A percentile compares a stretch with the other conserved stretches of the same genome.
These are phyloP conservation scores for Lasiodiplodia sp. DNA, from an alignment of 2,329 filamentous ascomycete species.

Conservation along the genomic window DNA sequence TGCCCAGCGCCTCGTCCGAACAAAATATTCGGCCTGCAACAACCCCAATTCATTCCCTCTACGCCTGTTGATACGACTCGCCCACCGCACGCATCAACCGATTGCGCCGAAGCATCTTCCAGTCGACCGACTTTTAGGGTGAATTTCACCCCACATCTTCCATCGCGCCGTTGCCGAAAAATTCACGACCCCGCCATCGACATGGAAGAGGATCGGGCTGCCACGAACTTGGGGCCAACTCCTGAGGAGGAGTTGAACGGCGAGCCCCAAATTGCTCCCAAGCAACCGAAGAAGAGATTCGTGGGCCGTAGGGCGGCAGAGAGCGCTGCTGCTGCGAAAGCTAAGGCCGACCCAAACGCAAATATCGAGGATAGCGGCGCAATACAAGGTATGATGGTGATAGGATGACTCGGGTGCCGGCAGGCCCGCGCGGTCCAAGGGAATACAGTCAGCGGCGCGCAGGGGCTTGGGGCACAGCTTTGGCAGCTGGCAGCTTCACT, in stretches of 20 bases:
- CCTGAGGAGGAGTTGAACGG: constrained; percentile 66
- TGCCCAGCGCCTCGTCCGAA: background rate
- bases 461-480: background rate
- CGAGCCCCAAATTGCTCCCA: constrained; percentile 58
- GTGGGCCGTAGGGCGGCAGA: constrained; percentile 80
- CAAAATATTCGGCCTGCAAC: constrained; percentile 5
- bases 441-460: no score
- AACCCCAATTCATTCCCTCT: background rate
- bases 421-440: background rate
- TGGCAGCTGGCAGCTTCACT: background rate
- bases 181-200: constrained; percentile 5
- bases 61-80: no score
- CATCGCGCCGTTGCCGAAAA: constrained; percentile 12
- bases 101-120: background rate
- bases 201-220: constrained; percentile 80
- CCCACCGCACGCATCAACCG: background rate
- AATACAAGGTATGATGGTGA: constrained; percentile 66
- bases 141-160: background rate
- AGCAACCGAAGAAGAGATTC: constrained; percentile 89
- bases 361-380: constrained; percentile 69
- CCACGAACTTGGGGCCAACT: constrained; percentile 74
- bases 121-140: background rate
- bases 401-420: no score
- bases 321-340: constrained; percentile 57
- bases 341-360: constrained; percentile 44